A percentile compares a stretch with the other conserved stretches of the same genome.
Conservation (phyloP, 2,329 filamentous ascomycete genomes). For the Arthrinium puccinioides region DNA sequence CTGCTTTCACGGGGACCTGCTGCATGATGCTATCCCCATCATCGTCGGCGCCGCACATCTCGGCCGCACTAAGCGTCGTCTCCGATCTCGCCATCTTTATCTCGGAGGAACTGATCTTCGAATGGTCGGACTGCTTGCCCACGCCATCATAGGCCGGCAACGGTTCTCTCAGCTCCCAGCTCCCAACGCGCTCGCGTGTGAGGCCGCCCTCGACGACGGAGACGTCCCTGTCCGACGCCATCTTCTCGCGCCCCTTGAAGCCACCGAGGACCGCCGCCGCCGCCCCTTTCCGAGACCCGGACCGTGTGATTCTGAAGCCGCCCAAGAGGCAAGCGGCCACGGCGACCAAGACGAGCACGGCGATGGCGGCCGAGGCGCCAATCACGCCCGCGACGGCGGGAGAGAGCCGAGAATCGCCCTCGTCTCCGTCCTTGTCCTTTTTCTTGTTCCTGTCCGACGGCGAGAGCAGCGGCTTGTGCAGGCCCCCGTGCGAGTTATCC, state of each 20-base stretch:
- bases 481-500: conserved; percentile 3
- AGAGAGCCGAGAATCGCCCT: conserved; percentile 13
- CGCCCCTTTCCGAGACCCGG: conserved; percentile 19
- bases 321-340: conserved; percentile 19
- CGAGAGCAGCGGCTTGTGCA: background rate
- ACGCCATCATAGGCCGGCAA: no score
- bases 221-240: conserved; percentile 35
- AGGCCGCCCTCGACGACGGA: conserved; percentile 29
- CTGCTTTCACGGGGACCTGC: conserved; percentile 27
- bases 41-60: conserved; percentile 14
- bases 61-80: conserved; percentile 9
- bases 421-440: background rate
- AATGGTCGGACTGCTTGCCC: no score
- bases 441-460: no score
- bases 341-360: conserved; percentile 16
- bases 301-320: conserved; percentile 20
- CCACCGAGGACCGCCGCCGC: conserved; percentile 28
- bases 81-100: no score
- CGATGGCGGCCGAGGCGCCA: conserved; percentile 34
- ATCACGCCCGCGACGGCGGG: conserved; percentile 37
- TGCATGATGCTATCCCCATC: conserved; percentile 29
- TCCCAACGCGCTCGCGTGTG: conserved; percentile 38
- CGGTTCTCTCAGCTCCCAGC: conserved; percentile 36
- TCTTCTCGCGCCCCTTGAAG: conserved; percentile 39
- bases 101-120: no score